Base-by-base conservation (phyloP, 257 asterid species). In the Knoxia roxburghii region DNA sequence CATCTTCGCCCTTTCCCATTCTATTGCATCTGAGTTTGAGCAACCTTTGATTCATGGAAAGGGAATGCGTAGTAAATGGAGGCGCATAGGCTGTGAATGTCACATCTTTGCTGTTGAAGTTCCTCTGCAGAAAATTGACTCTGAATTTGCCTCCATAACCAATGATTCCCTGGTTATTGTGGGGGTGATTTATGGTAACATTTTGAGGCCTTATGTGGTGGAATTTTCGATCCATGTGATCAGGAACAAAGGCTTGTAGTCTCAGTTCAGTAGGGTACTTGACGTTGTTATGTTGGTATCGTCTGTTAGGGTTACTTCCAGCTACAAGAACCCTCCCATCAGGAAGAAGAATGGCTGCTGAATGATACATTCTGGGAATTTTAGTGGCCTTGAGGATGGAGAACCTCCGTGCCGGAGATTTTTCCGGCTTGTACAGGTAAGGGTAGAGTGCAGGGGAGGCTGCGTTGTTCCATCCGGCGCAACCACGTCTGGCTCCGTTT, bases 11-110 rank as follows among this genome's bases (percentile, higher is more conserved):
- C 81, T 60, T 75, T 48, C 24, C 63, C 56, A 83, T 61, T 53
- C 56, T 61, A 70, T 45, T 81, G 79, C 86, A 68, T 76, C 63
- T 73, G 4, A 88, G 79, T 5, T 51, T 70, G 72, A 88, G 58
- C 89, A 84, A 26, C 83, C 94, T 84, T 65, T 86, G 91, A 65
- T 83, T 85, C 94, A 88, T 84, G 2, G 88, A 82, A 8, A 77
- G 48, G 0, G 94, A 84, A 72, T 86, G 94, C 0, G 96, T 86
- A 35, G 79, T 84, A 45, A 84, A 88, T 4, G 94, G 90, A 11
- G 87, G 74, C 2, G 85, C 83, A 57, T 86, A 84, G 0, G 74
- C 89, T 5, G 77, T 82, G 26, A 81, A 67, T 26, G 18, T 60
- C 51, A 82, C 84, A n/a, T 58, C 30, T 0, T 35, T 59, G 46